Evolutionary conservation across 805 yeast species (phyloP), one percentile per base, ranked within the genome.

Genomic region (Naumovozyma castellii): DNA sequence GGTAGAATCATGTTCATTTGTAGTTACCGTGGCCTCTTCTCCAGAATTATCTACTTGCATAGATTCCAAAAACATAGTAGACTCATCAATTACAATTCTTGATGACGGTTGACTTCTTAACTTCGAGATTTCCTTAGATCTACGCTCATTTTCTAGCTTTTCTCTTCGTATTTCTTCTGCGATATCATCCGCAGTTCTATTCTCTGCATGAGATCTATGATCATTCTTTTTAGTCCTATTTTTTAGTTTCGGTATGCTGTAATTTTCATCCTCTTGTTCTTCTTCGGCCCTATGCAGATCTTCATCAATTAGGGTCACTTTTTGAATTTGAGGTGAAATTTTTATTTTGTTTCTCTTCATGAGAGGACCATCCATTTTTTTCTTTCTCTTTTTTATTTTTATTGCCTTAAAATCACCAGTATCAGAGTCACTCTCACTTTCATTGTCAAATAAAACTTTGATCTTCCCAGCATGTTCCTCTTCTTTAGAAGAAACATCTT

Each of bases 341-440:
- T 28, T 62, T 60, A 40, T 62, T 68, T 31, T 58, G 43, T 37
- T 55, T 54, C 48, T 64, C 50, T 43, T 58, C 8, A 34, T n/a
- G 4, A 6, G 3, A 5, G 16, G 57, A 28, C 46, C 35, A 18
- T 56, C 40, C 41, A 59, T 67, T 43, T 50, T 65, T 59, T 46
- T 63, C 57, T 50, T 65, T 61, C 58, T 61, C 57, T 48, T 66
- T 31, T 59, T 59, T 18, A 64, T 65, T 47, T 69, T 67, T 42
- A 67, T 66, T 1, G 67, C 50, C 47, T 50, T 51, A 32, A 41
- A 56, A 38, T 71, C 64, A 35, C 62, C 64, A 34, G 51, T 64
- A 8, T 63, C 54, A 4, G 40, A 37, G 3, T 40, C 45, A 4
- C 43, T 51, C 10, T 39, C 42, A 3, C 41, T 44, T 3, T 39